Percentiles rank a stretch among this genome's conserved stretches.
phyloP scores from a whole-genome alignment of 163 green algal species.

The Chlamydomonas reinhardtii region DNA sequence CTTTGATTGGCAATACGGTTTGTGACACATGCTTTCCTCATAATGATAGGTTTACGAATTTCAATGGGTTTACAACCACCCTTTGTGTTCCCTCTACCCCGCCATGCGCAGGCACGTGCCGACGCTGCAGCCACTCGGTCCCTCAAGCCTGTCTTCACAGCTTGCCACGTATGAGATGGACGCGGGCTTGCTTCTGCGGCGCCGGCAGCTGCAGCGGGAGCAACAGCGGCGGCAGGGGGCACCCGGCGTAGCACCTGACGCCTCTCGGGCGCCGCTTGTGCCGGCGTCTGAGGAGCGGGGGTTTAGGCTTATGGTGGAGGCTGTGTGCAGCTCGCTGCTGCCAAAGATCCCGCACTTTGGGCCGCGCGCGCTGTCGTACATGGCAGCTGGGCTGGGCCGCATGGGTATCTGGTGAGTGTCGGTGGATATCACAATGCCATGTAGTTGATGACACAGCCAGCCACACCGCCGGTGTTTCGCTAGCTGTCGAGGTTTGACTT shows the following conservation, averaged over 20 bases:
- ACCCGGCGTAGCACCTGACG: too few relatives aligned
- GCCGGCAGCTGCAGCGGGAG: neutral
- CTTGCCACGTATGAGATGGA: neutral
- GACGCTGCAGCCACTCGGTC: neutral
- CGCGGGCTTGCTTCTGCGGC: neutral
- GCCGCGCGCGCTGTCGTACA: slow-evolving; percentile 11
- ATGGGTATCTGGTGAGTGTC: slow-evolving; percentile 27
- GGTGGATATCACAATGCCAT: neutral
- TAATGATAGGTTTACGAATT: too few relatives aligned
- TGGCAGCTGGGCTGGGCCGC: slow-evolving; percentile 19
- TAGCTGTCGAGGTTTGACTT: neutral
- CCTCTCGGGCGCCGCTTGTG: neutral
- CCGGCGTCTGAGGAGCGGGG: neutral
- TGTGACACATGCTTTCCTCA: too few relatives aligned
- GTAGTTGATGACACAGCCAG: neutral
- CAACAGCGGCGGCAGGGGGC: neutral
- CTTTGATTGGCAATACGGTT: too few relatives aligned
- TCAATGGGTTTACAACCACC: too few relatives aligned
- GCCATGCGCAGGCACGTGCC: slow-evolving; percentile 7
- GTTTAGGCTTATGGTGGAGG: slow-evolving; percentile 26
- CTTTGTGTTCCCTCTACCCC: too few relatives aligned
- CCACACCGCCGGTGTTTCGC: neutral
- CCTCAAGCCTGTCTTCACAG: neutral
- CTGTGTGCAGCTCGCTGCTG: slow-evolving; percentile 15
- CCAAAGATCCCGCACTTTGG: slow-evolving; percentile 5